phyloP scores from a whole-genome alignment of 345 rosid genomes.

The Citrus mangshanensis region DNA sequence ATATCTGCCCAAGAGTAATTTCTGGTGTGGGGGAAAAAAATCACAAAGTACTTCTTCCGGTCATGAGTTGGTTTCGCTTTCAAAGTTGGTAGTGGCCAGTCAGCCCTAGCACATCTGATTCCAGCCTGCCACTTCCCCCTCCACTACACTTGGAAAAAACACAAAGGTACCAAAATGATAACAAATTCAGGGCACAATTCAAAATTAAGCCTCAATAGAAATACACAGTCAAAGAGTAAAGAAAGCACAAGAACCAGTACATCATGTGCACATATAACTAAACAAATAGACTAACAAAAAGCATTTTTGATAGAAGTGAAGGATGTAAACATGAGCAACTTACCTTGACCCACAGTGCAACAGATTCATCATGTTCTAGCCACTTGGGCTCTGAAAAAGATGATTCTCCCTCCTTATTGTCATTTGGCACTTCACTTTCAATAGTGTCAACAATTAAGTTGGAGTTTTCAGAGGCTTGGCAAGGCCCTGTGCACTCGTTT shows the following conservation, averaged over 20 bases:
- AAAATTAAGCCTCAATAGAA: constrained; percentile 3
- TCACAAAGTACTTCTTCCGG: constrained; percentile 82
- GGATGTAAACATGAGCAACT: constrained; percentile 8
- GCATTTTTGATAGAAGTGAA: background rate
- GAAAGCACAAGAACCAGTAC: background rate
- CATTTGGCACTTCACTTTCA: constrained; percentile 46
- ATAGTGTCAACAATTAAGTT: constrained; percentile 42
- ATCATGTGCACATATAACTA: background rate
- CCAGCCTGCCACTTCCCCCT: constrained; percentile 99
- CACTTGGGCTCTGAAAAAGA: constrained; percentile 66
- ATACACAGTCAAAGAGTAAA: background rate
- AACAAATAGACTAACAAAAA: background rate
- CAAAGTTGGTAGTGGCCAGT: constrained; percentile 91
- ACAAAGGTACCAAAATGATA: constrained; percentile 11
- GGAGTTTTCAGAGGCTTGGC: constrained; percentile 40
- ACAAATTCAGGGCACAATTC: constrained; percentile 11
- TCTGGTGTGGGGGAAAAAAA: constrained; percentile 90
- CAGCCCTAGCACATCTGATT: constrained; percentile 88
- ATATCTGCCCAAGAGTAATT: constrained; percentile 99
- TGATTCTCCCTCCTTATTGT: constrained; percentile 50
- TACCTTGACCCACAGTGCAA: constrained; percentile 99
- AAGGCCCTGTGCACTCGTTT: constrained; percentile 30
- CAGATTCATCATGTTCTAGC: constrained; percentile 78
- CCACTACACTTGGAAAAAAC: constrained; percentile 61
- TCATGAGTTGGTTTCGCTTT: constrained; percentile 96